Evolutionary conservation across 2,329 filamentous ascomycete species (phyloP).

Genomic region (Epichloe elymi): DNA sequence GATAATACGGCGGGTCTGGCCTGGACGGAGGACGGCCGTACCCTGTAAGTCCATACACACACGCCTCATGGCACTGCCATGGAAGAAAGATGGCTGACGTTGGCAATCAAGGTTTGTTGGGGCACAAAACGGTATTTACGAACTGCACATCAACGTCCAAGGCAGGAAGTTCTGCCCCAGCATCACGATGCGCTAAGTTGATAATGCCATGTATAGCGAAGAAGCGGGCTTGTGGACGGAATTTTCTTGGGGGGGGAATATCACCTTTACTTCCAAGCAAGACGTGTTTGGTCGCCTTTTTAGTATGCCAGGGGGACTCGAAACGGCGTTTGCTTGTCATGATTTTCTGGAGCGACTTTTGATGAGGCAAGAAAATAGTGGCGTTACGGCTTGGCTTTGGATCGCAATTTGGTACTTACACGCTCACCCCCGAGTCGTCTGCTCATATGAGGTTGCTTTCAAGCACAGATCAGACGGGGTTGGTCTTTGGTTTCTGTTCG

Average conservation of each 20-base stretch:
- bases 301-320: neutral
- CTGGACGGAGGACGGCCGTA: slow-evolving; percentile 49
- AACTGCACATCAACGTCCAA: slow-evolving; percentile 53
- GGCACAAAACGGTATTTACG: slow-evolving; percentile 62
- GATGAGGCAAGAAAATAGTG: neutral
- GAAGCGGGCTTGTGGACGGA: neutral
- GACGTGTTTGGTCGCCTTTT: neutral
- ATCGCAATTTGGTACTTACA: neutral
- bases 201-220: neutral
- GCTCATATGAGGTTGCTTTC: neutral
- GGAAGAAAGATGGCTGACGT: slow-evolving; percentile 9
- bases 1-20: slow-evolving; percentile 48
- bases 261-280: neutral
- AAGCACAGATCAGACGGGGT: neutral
- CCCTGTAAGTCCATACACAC: slow-evolving; percentile 34
- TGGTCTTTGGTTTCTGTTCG: neutral
- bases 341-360: neutral
- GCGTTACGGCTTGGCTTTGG: slow-evolving; percentile 2
- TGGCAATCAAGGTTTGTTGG: slow-evolving; percentile 39
- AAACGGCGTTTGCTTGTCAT: neutral
- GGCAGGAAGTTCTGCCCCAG: slow-evolving; percentile 46
- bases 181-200: slow-evolving; percentile 35
- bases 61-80: neutral
- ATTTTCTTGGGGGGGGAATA: neutral
- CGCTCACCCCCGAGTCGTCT: neutral